phyloP scores from a whole-genome alignment of 2,329 filamentous ascomycete species.

The Fusarium sterilihyphosum region DNA sequence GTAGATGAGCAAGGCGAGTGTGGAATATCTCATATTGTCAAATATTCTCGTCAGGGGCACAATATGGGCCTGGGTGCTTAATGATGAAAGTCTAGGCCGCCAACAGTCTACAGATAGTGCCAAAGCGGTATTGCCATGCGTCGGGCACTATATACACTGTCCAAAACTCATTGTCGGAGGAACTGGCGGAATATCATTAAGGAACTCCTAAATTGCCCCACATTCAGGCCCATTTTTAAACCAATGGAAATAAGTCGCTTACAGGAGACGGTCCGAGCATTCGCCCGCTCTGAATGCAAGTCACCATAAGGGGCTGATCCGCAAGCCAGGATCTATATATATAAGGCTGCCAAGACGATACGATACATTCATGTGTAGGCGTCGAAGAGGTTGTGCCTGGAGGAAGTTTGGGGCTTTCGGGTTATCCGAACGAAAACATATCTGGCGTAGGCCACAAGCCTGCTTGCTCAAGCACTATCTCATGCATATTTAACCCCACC shows the following conservation, averaged over 20 bases:
- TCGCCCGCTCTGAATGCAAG: not conserved
- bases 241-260: not conserved
- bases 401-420: too few relatives aligned
- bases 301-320: accelerated
- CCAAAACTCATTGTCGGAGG: not conserved
- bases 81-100: not conserved
- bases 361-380: not conserved
- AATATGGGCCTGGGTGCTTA: accelerated
- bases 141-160: not conserved
- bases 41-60: not conserved
- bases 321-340: not conserved
- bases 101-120: too few relatives aligned
- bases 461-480: too few relatives aligned
- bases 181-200: not conserved
- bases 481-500: too few relatives aligned
- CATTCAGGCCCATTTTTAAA: accelerated
- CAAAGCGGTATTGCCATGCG: not conserved
- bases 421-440: too few relatives aligned
- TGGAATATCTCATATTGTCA: not conserved
- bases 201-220: not conserved
- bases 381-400: not conserved
- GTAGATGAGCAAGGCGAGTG: not conserved
- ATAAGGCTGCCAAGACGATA: not conserved
- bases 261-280: not conserved
- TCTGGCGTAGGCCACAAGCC: too few relatives aligned